These are phyloP conservation scores for Starmerella gropengiesseri DNA, from an alignment of 805 yeast species.

Conservation along the genomic window DNA sequence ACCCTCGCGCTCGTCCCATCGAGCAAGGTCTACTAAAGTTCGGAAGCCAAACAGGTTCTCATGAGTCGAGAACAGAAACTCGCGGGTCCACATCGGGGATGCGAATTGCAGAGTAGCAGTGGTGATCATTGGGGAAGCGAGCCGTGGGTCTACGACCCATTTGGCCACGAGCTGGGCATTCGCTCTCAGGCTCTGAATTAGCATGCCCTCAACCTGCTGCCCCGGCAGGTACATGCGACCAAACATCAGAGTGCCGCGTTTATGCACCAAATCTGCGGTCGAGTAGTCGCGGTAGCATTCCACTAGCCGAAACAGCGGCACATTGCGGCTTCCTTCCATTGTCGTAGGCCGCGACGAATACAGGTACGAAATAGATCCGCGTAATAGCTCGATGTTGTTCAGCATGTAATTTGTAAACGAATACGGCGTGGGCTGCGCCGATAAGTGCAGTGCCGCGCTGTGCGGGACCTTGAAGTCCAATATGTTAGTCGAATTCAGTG, in stretches of 20 bases:
- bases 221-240: constrained; percentile 87
- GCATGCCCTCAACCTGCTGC: constrained; percentile 77
- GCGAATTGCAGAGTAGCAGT: constrained; percentile 23
- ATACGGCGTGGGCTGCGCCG: constrained; percentile 56
- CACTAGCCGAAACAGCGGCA: constrained; percentile 20
- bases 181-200: constrained; percentile 32
- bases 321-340: constrained; percentile 31
- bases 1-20: constrained; percentile 23
- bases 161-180: constrained; percentile 58
- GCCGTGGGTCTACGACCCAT: constrained; percentile 57
- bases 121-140: constrained; percentile 41
- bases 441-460: constrained; percentile 53
- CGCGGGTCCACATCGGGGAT: constrained; percentile 48
- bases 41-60: constrained; percentile 77
- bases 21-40: constrained; percentile 56
- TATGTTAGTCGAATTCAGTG: constrained; percentile 32
- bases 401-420: constrained; percentile 66
- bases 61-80: constrained; percentile 68
- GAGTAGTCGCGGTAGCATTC: constrained; percentile 21
- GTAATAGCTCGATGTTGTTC: constrained; percentile 50
- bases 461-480: constrained; percentile 65
- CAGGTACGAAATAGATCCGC: constrained; percentile 75
- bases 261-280: not conserved
- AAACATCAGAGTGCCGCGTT: constrained; percentile 35
- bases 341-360: constrained; percentile 54